These are phyloP conservation scores for Stylosanthes scabra DNA, from an alignment of 331 rosid species.

Conservation along the genomic window DNA sequence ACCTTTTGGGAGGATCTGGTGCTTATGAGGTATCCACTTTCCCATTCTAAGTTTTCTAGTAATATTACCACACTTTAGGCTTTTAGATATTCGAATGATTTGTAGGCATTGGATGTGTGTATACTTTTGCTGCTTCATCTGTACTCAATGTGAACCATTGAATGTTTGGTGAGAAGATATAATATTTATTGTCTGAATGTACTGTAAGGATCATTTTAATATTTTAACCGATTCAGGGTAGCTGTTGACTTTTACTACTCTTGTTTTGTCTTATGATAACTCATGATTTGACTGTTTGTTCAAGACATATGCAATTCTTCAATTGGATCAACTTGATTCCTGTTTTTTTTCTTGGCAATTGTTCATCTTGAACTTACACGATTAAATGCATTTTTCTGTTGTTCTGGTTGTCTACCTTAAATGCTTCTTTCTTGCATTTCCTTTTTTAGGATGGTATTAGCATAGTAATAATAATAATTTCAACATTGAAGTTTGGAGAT, in stretches of 20 bases:
- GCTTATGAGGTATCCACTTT: constrained; percentile 33
- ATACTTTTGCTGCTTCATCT: constrained; percentile 13
- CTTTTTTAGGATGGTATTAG: constrained; percentile 8
- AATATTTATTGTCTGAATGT: constrained; percentile 22
- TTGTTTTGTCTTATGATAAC: not conserved
- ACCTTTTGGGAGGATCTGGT: constrained; percentile 26
- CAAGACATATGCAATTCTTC: too few relatives aligned
- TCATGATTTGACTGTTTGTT: constrained; percentile 21
- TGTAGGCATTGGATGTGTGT: constrained; percentile 2
- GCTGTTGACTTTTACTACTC: constrained; percentile 2
- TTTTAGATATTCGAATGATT: constrained; percentile 15
- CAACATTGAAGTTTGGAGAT: constrained; percentile 5
- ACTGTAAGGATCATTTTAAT: not conserved
- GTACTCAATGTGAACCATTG: not conserved
- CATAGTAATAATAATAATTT: constrained; percentile 7
- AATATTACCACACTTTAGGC: constrained; percentile 4
- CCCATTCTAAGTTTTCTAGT: not conserved
- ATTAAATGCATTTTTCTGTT: not conserved
- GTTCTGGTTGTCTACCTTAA: not conserved
- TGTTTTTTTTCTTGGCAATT: constrained; percentile 15
- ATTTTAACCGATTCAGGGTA: constrained; percentile 4
- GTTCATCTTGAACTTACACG: not conserved
- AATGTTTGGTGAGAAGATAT: constrained; percentile 13
- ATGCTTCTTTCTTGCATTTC: constrained; percentile 1
- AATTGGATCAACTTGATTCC: constrained; percentile 23